Evolutionary conservation across 306 rosid genomes (phyloP).

Genomic region (Quercus ilex): DNA sequence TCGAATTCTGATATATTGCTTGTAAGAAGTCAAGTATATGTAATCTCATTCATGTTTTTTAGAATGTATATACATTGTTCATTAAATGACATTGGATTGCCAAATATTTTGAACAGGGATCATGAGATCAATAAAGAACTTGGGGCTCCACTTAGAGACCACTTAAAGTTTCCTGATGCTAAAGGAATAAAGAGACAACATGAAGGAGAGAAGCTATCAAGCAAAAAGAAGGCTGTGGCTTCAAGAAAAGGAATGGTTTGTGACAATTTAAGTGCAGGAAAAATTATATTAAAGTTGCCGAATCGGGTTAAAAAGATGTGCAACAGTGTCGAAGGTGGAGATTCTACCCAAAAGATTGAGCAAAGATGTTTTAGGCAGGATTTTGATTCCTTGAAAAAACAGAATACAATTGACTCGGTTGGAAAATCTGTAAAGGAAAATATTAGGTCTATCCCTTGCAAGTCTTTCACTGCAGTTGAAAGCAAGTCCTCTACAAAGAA

Average conservation of each 20-base stretch:
- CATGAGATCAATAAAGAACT: conserved; percentile 40
- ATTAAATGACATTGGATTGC: conserved; percentile 10
- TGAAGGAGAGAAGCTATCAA: conserved; percentile 3
- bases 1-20: conserved; percentile 64
- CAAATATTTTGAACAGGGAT: conserved; percentile 40
- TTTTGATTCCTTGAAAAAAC: conserved; percentile 10
- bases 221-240: conserved; percentile 22
- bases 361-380: conserved; percentile 21
- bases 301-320: background rate
- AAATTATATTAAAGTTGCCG: conserved; percentile 5
- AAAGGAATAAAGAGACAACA: conserved; percentile 20
- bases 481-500: conserved; percentile 19
- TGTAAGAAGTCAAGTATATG: conserved; percentile 44
- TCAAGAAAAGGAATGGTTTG: conserved; percentile 6
- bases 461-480: conserved; percentile 8
- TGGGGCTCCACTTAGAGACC: conserved; percentile 49
- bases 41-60: conserved; percentile 4
- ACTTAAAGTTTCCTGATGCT: conserved; percentile 45
- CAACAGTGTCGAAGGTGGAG: conserved; percentile 13
- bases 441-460: background rate
- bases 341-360: conserved; percentile 21
- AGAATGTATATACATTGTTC: conserved; percentile 1
- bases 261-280: conserved; percentile 20
- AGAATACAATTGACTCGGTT: conserved; percentile 9
- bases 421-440: conserved; percentile 26